Evolutionary conservation across 129 eudicot species (phyloP).

Genomic region (Daucus carota): DH1_v3.0 NC_030381.2:33911001-33911500

Average conservation of each 20-base stretch:
- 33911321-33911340: background rate
- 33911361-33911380: background rate
- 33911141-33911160: background rate
- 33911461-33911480: background rate
- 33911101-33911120: slow-evolving; percentile 40
- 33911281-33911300: slow-evolving; percentile 21
- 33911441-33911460: background rate
- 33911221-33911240: slow-evolving; percentile 81
- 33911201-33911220: background rate
- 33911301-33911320: slow-evolving; percentile 10
- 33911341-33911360: background rate
- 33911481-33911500: too few relatives aligned
- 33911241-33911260: slow-evolving; percentile 90
- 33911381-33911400: background rate
- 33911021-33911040: slow-evolving; percentile 77
- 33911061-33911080: slow-evolving; percentile 39
- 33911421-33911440: background rate
- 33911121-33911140: background rate
- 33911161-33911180: background rate
- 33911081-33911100: slow-evolving; percentile 80
- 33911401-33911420: background rate
- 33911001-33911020: slow-evolving; percentile 64
- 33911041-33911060: slow-evolving; percentile 34
- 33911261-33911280: slow-evolving; percentile 43
- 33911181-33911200: background rate